Evolutionary conservation across 441 rosid species (phyloP), one percentile per base, ranked within the genome.

Genomic region (Gossypium lobatum): DNA sequence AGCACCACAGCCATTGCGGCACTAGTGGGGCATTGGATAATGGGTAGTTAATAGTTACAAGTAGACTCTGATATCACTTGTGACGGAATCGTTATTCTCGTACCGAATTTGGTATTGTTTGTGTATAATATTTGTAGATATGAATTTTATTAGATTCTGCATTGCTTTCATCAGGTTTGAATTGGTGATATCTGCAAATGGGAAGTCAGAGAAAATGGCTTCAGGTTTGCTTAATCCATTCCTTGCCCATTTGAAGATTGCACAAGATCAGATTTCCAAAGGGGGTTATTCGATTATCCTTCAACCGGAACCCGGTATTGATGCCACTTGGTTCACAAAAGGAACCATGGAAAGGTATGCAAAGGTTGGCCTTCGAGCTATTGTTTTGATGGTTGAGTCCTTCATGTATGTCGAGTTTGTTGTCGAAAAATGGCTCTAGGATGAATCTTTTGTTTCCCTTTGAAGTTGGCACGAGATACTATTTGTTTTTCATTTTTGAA

Each of bases 201-300:
- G 97, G 64, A 92, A 91, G 84, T 83, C 87, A 6, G 90, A 92
- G 84, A 96, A 92, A 72, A 74, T 93, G 80, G 97, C 99, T 72
- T 85, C 98, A 20, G 99, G 99, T 59, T 85, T 96, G 86, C 78
- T 93, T 61, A 89, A 77, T 81, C 98, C 98, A 52, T 96, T 92
- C 80, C 93, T 92, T 70, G 86, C 97, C 73, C 98, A 96, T 73
- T 83, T 93, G 83, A 93, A 88, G 84, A 84, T 87, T 31, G 98
- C 98, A 3, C 89, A 87, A 79, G 97, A 93, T 39, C 97, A 93
- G 79, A 77, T 93, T 84, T 85, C 76, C 74, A 91, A 85, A 78
- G 99, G 99, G 54, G 99, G 98, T 18, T 96, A 96, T 79, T 93
- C 99, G 9, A 92, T 96, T 78, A 81, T 71, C 70, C 98, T 96